These are phyloP conservation scores for Sporopachydermia quercuum DNA, from an alignment of 805 yeast species.

Conservation along the genomic window DNA sequence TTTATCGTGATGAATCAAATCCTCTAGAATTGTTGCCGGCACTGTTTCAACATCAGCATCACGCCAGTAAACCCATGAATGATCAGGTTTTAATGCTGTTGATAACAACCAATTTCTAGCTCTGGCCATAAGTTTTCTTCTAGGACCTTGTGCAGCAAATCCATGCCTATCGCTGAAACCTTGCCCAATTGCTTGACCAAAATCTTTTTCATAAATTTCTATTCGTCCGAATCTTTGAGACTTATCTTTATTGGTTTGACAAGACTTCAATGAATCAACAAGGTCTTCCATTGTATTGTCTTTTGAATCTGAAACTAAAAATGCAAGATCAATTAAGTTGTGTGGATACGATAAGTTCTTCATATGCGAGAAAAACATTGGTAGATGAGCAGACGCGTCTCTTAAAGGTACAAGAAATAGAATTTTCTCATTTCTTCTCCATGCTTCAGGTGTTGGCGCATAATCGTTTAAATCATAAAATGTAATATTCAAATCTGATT, in stretches of 20 bases:
- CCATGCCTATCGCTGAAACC: conserved; percentile 76
- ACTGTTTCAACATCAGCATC: conserved; percentile 77
- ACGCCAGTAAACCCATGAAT: conserved; percentile 87
- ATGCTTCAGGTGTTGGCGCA: conserved; percentile 55
- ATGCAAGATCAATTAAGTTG: conserved; percentile 66
- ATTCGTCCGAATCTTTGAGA: conserved; percentile 64
- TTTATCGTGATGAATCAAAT: conserved; percentile 50
- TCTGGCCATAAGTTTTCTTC: conserved; percentile 75
- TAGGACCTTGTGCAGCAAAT: conserved; percentile 71
- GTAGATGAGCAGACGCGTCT: conserved; percentile 83
- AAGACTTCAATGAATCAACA: conserved; percentile 35
- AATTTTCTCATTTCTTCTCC: conserved; percentile 68
- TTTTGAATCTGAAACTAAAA: conserved; percentile 78
- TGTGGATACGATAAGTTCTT: conserved; percentile 75
- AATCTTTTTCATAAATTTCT: conserved; percentile 72
- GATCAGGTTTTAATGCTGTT: conserved; percentile 63
- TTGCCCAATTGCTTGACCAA: conserved; percentile 65
- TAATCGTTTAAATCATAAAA: conserved; percentile 61
- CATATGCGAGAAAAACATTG: conserved; percentile 80
- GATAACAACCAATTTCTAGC: conserved; percentile 77
- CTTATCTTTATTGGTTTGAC: conserved; percentile 53
- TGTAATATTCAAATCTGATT: conserved; percentile 22
- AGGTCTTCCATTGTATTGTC: conserved; percentile 74
- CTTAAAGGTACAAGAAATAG: conserved; percentile 80
- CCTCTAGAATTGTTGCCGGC: conserved; percentile 62